These are phyloP conservation scores for Colletotrichum somersetense DNA, from an alignment of 2,329 filamentous ascomycete genomes.

Conservation along the genomic window DNA sequence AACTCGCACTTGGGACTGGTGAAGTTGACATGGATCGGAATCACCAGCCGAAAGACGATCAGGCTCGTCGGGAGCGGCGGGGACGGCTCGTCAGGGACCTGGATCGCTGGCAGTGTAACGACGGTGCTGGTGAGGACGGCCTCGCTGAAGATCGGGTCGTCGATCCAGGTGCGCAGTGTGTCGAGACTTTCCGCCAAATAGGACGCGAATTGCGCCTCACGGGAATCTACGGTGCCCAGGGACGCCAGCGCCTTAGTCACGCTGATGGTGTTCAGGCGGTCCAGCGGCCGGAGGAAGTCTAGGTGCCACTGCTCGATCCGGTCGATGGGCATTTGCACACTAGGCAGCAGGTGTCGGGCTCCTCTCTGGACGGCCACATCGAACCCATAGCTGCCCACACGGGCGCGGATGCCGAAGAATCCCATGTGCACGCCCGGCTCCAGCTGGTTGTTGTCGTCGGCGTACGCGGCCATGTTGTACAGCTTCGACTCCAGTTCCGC, in stretches of 20 bases:
- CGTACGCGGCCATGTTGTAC: conserved; percentile 72
- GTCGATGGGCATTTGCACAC: conserved; percentile 65
- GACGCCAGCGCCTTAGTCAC: conserved; percentile 55
- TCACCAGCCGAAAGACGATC: conserved; percentile 71
- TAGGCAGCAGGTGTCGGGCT: conserved; percentile 71
- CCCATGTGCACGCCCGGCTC: conserved; percentile 68
- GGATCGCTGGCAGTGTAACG: conserved; percentile 55
- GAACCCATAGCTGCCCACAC: conserved; percentile 67
- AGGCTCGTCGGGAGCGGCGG: conserved; percentile 51
- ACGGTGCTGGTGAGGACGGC: conserved; percentile 59
- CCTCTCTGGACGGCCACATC: conserved; percentile 72
- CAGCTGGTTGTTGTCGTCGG: conserved; percentile 59
- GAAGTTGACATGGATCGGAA: conserved; percentile 70
- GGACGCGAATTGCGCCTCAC: conserved; percentile 59
- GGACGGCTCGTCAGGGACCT: conserved; percentile 33
- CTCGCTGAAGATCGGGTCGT: conserved; percentile 60
- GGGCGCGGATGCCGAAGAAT: conserved; percentile 68
- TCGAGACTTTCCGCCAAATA: conserved; percentile 59
- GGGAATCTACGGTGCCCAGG: conserved; percentile 53
- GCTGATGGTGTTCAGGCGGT: conserved; percentile 56
- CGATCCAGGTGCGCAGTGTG: conserved; percentile 56
- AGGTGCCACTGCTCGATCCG: conserved; percentile 67
- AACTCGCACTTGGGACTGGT: conserved; percentile 67
- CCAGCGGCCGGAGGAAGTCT: conserved; percentile 65
- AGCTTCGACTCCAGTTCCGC: conserved; percentile 73